phyloP scores from a whole-genome alignment of 2,329 filamentous ascomycete genomes.

The Colletotrichum eleusines region DNA sequence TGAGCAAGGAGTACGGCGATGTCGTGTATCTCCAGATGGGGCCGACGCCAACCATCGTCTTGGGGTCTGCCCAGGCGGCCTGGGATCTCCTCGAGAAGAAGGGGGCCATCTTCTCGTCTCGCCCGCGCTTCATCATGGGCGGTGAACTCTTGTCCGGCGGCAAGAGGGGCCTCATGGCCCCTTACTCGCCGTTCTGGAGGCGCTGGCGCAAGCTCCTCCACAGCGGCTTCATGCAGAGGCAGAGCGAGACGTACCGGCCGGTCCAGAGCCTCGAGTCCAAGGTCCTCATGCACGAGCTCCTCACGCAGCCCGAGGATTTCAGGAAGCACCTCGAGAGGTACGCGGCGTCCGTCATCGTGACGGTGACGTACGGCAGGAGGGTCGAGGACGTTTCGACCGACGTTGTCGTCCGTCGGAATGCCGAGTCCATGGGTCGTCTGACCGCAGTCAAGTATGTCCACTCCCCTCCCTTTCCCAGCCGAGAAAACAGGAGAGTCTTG shows the following conservation, averaged over 20 bases:
- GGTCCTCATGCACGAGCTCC: slow-evolving; percentile 55
- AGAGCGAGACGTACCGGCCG: slow-evolving; percentile 57
- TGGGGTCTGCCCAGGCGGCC: slow-evolving; percentile 57
- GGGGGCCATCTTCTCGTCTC: slow-evolving; percentile 58
- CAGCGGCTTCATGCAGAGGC: slow-evolving; percentile 57
- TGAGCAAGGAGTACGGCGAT: slow-evolving; percentile 54
- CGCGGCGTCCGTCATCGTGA: slow-evolving; percentile 58
- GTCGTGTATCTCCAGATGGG: slow-evolving; percentile 58
- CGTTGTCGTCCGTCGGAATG: slow-evolving; percentile 53
- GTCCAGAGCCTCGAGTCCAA: slow-evolving; percentile 57
- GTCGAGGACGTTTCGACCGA: slow-evolving; percentile 52
- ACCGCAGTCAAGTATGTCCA: slow-evolving; percentile 58
- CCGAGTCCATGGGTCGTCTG: slow-evolving; percentile 57
- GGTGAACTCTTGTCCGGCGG: slow-evolving; percentile 56
- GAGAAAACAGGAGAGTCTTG: slow-evolving; percentile 6
- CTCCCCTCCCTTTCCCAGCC: too few species aligned
- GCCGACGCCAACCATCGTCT: slow-evolving; percentile 56
- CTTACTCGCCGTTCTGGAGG: slow-evolving; percentile 57
- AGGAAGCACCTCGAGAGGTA: slow-evolving; percentile 51
- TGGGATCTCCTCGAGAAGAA: slow-evolving; percentile 59
- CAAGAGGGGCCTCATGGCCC: slow-evolving; percentile 58
- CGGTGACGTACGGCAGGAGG: slow-evolving; percentile 56
- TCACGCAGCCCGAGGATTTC: slow-evolving; percentile 48
- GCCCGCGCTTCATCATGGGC: slow-evolving; percentile 61
- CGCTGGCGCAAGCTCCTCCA: slow-evolving; percentile 59